Conservation (phyloP, 2,329 filamentous ascomycete genomes). For the Dactylellina drechsleri region DNA sequence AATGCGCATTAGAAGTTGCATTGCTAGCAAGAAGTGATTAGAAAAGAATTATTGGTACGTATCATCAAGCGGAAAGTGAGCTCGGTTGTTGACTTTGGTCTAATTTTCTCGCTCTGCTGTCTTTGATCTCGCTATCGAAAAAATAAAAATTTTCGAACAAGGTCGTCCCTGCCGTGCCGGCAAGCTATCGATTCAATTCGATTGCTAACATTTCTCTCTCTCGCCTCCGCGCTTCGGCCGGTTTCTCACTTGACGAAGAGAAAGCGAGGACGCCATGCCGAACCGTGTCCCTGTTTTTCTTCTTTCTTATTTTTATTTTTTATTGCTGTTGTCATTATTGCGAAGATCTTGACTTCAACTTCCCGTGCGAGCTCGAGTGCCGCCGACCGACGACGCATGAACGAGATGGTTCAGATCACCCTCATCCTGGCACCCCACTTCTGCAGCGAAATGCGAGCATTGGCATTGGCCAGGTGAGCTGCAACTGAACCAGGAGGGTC, state of each 20-base stretch:
- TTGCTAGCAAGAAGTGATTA: slow-evolving; percentile 6
- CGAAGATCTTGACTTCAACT: slow-evolving; percentile 37
- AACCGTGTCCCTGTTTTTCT: slow-evolving; percentile 41
- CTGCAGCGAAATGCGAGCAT: background rate
- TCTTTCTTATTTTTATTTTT: background rate
- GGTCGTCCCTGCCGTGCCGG: slow-evolving; percentile 2
- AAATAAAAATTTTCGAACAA: background rate
- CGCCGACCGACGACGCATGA: slow-evolving; percentile 34
- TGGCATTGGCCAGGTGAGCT: slow-evolving; percentile 49
- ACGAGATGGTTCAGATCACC: slow-evolving; percentile 12
- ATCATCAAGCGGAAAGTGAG: background rate
- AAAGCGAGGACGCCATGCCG: slow-evolving; percentile 21
- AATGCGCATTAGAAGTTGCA: slow-evolving; percentile 9
- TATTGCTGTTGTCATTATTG: slow-evolving; percentile 48
- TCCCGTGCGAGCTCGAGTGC: slow-evolving; percentile 36
- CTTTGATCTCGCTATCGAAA: slow-evolving; percentile 4
- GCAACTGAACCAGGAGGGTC: slow-evolving; percentile 29
- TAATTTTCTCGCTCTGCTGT: background rate
- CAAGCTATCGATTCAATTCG: background rate
- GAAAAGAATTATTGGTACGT: slow-evolving; percentile 9
- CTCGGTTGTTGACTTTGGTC: background rate
- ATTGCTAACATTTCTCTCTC: background rate
- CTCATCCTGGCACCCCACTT: slow-evolving; percentile 9
- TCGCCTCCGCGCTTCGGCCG: slow-evolving; percentile 8
- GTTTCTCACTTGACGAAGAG: slow-evolving; percentile 9